Conservation (phyloP, 768 basidiomycete species). For the Xanthoconium purpureum region DNA sequence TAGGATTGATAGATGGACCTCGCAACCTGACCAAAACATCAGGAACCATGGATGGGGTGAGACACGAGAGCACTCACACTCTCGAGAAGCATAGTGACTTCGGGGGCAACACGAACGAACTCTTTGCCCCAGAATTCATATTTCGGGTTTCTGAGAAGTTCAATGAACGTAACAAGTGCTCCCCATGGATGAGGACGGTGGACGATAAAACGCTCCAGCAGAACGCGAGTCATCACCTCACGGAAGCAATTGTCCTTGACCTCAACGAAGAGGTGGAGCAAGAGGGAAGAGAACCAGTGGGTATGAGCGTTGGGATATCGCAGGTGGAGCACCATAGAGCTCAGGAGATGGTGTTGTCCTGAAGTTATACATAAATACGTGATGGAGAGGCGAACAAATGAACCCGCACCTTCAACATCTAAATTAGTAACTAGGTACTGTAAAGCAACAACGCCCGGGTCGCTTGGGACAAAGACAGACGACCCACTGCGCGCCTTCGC, state of each 20-base stretch:
- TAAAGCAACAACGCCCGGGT: constrained; percentile 82
- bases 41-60: not conserved
- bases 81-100: constrained; percentile 81
- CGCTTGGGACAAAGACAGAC: constrained; percentile 74
- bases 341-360: constrained; percentile 96
- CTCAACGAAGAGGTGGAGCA: constrained; percentile 84
- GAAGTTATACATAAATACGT: constrained; percentile 1
- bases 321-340: constrained; percentile 89
- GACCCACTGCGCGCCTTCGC: constrained; percentile 82
- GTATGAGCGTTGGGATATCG: constrained; percentile 99
- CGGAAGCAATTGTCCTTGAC: constrained; percentile 72
- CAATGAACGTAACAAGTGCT: constrained; percentile 88
- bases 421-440: constrained; percentile 80
- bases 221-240: constrained; percentile 83
- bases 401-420: constrained; percentile 80
- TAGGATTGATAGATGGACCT: constrained; percentile 76
- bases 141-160: constrained; percentile 84
- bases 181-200: constrained; percentile 98
- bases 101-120: constrained; percentile 80
- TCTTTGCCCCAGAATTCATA: constrained; percentile 91
- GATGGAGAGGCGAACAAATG: not conserved
- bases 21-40: constrained; percentile 53
- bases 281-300: constrained; percentile 92
- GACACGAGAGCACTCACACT: constrained; percentile 51
- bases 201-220: constrained; percentile 91